Base-by-base conservation (phyloP, 352 stramenopile species). In the Pythium phragmiticola region DNA sequence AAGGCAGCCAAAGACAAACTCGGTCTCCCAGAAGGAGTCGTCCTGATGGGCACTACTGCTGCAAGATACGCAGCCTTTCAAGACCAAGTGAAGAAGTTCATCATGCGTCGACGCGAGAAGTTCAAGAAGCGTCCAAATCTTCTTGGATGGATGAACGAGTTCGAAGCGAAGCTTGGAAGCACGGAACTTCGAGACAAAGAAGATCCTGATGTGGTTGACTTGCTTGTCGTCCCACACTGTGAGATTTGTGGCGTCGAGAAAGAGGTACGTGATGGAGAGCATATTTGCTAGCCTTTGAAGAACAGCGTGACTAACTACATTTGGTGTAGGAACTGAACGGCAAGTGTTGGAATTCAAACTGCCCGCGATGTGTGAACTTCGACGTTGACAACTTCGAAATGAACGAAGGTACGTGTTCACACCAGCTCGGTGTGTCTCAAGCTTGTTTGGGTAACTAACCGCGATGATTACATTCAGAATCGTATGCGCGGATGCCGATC, bases 51-150 rank as follows among this genome's bases (percentile, higher is more conserved):
- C 5, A 93, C 83, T 11, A 92, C 84, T 17, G 75, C 87, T 14
- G 77, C 82, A n/a, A 75, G 85, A 4, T 95, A 95, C 60, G 73
- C 86, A 21, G 70, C 73, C 5, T 95, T 95, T 52, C 87, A 95
- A 57, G 87, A 95, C 63, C 74, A 92, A 59, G 85, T 95, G 3
- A 92, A 93, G 69, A 78, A 82, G 19, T 92, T 94, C 21, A 77
- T 88, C 47, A 87, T 90, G 79, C 82, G 87, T 46, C 82, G 82
- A 14, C 81, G 84, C 16, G 87, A 95, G 37, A 89, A 89, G 30
- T 63, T 94, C 8, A 95, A 95, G 57, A 88, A 90, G 50, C 84
- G 87, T 12, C 87, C 87, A n/a, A 93, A 95, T 46, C 63, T 95
- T 9, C 78, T 80, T 1, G 85, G 89, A 30, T 95, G 80, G 80